Percentiles rank a stretch among this genome's conserved stretches.
phyloP scores from a whole-genome alignment of 805 yeast species.

The Candida koratica region DNA sequence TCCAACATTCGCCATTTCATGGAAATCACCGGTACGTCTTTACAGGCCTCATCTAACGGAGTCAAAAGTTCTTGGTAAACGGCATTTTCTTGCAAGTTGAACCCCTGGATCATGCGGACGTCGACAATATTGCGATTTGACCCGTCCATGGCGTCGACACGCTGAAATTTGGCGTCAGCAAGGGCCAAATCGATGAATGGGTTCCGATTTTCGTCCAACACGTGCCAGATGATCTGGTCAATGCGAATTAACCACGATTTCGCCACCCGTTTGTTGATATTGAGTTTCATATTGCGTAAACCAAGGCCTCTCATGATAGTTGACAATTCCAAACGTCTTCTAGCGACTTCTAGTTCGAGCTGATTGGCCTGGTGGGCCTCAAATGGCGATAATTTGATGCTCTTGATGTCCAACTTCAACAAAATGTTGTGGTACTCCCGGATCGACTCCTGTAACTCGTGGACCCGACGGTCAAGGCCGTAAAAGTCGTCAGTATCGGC shows the following conservation, averaged over 20 bases:
- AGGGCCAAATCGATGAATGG: conserved; percentile 72
- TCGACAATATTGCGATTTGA: conserved; percentile 59
- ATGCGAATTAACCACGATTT: conserved; percentile 36
- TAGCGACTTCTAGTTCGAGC: conserved; percentile 32
- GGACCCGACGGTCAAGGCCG: conserved; percentile 30
- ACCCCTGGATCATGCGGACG: conserved; percentile 62
- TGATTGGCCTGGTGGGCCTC: conserved; percentile 21
- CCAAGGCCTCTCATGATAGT: conserved; percentile 32
- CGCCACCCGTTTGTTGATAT: conserved; percentile 19
- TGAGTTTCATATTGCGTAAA: conserved; percentile 20
- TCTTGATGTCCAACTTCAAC: conserved; percentile 36
- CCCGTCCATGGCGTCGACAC: conserved; percentile 63
- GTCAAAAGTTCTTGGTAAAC: conserved; percentile 69
- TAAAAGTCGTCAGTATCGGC: conserved; percentile 35
- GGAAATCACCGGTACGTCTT: conserved; percentile 22
- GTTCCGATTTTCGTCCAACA: conserved; percentile 53
- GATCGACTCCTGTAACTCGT: conserved; percentile 28
- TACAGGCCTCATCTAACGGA: conserved; percentile 29
- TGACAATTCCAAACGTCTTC: conserved; percentile 30
- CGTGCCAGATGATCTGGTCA: conserved; percentile 67
- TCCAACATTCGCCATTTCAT: conserved; percentile 72
- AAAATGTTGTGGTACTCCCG: conserved; percentile 32
- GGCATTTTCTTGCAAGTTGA: conserved; percentile 56
- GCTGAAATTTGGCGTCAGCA: conserved; percentile 54
- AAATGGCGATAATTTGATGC: conserved; percentile 17